A percentile compares a stretch with the other conserved stretches of the same genome.
phyloP scores from a whole-genome alignment of 192 early-diverging fungal species.

The Umbelopsis isabellina region DNA sequence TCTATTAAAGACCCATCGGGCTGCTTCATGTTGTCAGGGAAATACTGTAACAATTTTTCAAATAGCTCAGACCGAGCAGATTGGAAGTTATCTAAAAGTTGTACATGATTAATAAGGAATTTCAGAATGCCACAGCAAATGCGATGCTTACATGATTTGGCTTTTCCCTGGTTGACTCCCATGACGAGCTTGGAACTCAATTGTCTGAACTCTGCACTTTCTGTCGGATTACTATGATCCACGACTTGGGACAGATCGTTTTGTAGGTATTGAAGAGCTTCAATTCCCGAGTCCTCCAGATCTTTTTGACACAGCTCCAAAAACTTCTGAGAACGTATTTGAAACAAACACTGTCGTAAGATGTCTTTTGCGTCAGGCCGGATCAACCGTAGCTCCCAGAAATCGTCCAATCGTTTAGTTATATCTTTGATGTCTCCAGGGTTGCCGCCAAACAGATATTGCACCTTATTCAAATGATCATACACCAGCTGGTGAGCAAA shows the following conservation, averaged over 20 bases:
- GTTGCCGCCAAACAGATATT: conserved; percentile 96
- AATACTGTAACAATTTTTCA: conserved; percentile 70
- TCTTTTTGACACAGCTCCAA: conserved; percentile 73
- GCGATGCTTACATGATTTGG: conserved; percentile 1
- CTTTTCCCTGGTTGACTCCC: background rate
- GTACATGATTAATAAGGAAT: background rate
- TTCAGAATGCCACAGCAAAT: background rate
- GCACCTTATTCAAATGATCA: conserved; percentile 65
- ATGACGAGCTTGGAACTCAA: conserved; percentile 26
- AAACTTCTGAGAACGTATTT: conserved; percentile 80
- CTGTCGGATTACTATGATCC: conserved; percentile 54
- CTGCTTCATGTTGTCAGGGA: conserved; percentile 78
- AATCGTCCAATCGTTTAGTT: conserved; percentile 76
- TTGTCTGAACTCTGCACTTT: conserved; percentile 46
- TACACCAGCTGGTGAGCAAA: conserved; percentile 94
- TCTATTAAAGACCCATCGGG: conserved; percentile 74
- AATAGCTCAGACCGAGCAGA: conserved; percentile 64
- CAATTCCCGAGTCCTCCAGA: conserved; percentile 27
- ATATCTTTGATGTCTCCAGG: conserved; percentile 68
- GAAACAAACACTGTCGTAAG: conserved; percentile 71
- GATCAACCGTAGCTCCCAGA: conserved; percentile 76
- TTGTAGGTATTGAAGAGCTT: conserved; percentile 82
- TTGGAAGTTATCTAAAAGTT: conserved; percentile 27
- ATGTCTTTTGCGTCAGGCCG: conserved; percentile 71
- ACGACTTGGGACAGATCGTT: conserved; percentile 72